Percentiles rank a stretch among this genome's conserved stretches.
phyloP scores from a whole-genome alignment of 1,284 basidiomycete species.

The Athelia sp. region DNA sequence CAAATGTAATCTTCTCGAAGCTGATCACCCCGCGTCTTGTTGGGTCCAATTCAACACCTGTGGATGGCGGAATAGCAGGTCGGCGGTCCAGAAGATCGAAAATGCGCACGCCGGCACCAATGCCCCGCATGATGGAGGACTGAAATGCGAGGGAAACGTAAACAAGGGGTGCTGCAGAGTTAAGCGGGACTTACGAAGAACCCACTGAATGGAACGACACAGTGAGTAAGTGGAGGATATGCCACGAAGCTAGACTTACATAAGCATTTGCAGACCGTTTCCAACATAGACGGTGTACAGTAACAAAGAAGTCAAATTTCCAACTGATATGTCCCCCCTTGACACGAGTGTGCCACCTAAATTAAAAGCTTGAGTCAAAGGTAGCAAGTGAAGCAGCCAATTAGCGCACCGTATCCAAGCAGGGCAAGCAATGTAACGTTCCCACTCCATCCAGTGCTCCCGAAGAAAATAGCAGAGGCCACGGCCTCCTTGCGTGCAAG shows the following conservation, averaged over 20 bases:
- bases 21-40: constrained; percentile 61
- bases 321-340: constrained; percentile 82
- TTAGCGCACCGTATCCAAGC: constrained; percentile 82
- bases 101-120: constrained; percentile 90
- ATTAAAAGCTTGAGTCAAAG: background rate
- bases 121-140: constrained; percentile 84
- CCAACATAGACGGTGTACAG: constrained; percentile 93
- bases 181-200: constrained; percentile 45
- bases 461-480: constrained; percentile 91
- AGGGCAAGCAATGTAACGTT: constrained; percentile 89
- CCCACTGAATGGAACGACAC: constrained; percentile 29
- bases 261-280: constrained; percentile 73
- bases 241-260: constrained; percentile 40
- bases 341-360: constrained; percentile 88
- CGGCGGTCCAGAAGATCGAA: constrained; percentile 88
- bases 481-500: constrained; percentile 87
- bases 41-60: constrained; percentile 52
- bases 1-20: constrained; percentile 80
- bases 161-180: background rate
- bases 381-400: background rate
- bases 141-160: constrained; percentile 21
- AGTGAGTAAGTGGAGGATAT: background rate
- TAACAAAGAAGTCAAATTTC: constrained; percentile 85
- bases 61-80: constrained; percentile 64
- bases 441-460: constrained; percentile 90